Base-by-base conservation (phyloP, 345 rosid species). In the Arabis alpina region DNA sequence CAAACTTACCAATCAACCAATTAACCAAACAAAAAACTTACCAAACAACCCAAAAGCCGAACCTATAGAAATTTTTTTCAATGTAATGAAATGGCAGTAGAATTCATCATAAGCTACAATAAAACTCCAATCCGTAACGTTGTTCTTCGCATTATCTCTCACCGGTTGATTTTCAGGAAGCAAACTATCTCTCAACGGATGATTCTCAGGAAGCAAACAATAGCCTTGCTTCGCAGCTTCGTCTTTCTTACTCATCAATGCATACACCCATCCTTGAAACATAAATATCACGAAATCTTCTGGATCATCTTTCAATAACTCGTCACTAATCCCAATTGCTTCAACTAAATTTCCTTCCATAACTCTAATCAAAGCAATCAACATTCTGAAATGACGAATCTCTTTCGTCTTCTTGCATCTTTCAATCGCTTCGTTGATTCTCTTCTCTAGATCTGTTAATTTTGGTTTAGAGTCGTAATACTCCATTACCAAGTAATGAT, bases 401-500 rank as follows among this genome's bases (percentile, higher is more conserved):
- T 27, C 30, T 27, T 27, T 68, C 62, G 72, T 84, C 75, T 82
- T 80, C 83, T 80, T 79, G 80, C 96, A 88, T 50, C 66, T 83
- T 61, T 73, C 75, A 86, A 91, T 88, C 5, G 90, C 93, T 2
- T 5, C 62, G 68, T 81, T 81, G 66, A 87, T 84, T 67, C 88
- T 80, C 66, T 78, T 80, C 73, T 86, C 62, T 51, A 89, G 53
- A 19, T 65, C 84, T 37, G 67, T 53, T 54, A 87, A 13, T 45
- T 75, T 74, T 0, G 66, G 58, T 8, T 82, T 89, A 2, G 87
- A 60, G 23, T 84, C 86, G 4, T 83, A 73, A 43, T 70, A 57
- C 12, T 83, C 91, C 88, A 87, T 83, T 53, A 86, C 82, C 11
- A 91, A 84, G 13, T 92, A 92, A 36, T 89, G 96, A 57, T 81